phyloP scores from a whole-genome alignment of 345 rosid species.

The Melaleuca alternifolia region DNA sequence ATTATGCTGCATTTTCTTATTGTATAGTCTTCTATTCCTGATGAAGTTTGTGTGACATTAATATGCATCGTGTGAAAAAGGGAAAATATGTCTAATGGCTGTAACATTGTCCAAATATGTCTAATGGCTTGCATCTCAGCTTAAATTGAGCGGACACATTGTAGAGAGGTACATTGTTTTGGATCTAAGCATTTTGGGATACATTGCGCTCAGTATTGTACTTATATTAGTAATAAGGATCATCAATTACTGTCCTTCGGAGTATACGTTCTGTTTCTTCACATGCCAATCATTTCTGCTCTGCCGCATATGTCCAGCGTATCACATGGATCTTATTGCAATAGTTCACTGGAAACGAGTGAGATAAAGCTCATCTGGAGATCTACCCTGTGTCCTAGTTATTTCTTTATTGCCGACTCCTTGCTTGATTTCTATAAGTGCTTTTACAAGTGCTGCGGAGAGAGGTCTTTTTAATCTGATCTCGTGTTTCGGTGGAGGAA shows the following conservation, averaged over 20 bases:
- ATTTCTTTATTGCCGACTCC: background rate
- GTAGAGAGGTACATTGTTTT: background rate
- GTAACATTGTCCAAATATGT: background rate
- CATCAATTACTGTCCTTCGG: background rate
- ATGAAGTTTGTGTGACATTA: background rate
- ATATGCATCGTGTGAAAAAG: background rate
- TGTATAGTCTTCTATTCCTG: no score
- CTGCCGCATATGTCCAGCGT: background rate
- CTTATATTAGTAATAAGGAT: background rate
- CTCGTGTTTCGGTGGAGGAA: background rate
- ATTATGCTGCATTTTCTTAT: background rate
- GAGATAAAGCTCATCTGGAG: background rate
- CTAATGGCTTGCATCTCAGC: background rate
- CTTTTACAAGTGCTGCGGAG: background rate
- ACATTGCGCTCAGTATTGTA: background rate
- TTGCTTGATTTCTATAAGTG: background rate
- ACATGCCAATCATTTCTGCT: background rate
- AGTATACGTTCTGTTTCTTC: background rate
- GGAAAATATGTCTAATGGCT: background rate
- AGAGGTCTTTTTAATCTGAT: background rate
- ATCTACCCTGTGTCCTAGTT: background rate
- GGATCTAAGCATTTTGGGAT: background rate
- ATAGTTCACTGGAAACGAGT: background rate
- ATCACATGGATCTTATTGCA: background rate
- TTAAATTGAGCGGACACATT: background rate